These are phyloP conservation scores for Populus nigra DNA, from an alignment of 345 rosid species.

Conservation along the genomic window DNA sequence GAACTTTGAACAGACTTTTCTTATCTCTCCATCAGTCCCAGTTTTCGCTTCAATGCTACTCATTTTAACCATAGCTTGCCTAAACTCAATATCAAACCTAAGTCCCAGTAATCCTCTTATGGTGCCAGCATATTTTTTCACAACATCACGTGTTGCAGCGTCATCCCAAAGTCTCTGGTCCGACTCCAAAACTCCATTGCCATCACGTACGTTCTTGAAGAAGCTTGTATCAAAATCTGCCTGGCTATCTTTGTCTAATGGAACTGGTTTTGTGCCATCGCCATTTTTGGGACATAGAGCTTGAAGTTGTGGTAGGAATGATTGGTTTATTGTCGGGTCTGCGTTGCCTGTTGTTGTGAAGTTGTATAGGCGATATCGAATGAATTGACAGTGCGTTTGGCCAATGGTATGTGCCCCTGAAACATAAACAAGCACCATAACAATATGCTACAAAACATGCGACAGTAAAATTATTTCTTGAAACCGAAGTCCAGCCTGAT, in stretches of 20 bases:
- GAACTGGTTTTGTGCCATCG: conserved; percentile 54
- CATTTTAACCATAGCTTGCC: conserved; percentile 75
- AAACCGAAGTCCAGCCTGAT: neutral
- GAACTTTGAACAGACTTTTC: conserved; percentile 61
- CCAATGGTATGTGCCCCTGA: conserved; percentile 74
- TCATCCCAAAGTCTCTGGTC: conserved; percentile 76
- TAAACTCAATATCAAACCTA: conserved; percentile 56
- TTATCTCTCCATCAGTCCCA: conserved; percentile 56
- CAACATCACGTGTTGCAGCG: conserved; percentile 37
- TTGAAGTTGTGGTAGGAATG: conserved; percentile 51
- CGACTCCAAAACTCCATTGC: conserved; percentile 65
- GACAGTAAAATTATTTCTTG: too few relatives aligned
- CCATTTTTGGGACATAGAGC: conserved; percentile 59
- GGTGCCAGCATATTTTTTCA: conserved; percentile 52
- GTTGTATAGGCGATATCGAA: conserved; percentile 69
- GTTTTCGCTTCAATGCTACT: conserved; percentile 68
- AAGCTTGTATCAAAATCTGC: conserved; percentile 50
- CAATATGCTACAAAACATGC: too few relatives aligned
- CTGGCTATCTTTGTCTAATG: conserved; percentile 52
- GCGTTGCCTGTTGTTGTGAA: conserved; percentile 59
- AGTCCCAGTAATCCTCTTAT: conserved; percentile 57
- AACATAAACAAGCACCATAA: neutral
- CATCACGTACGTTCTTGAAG: conserved; percentile 60
- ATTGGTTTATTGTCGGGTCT: conserved; percentile 61
- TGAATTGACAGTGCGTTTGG: conserved; percentile 62